phyloP scores from a whole-genome alignment of 2,329 filamentous ascomycete genomes.

The Torrubiella hemipterigena region DNA sequence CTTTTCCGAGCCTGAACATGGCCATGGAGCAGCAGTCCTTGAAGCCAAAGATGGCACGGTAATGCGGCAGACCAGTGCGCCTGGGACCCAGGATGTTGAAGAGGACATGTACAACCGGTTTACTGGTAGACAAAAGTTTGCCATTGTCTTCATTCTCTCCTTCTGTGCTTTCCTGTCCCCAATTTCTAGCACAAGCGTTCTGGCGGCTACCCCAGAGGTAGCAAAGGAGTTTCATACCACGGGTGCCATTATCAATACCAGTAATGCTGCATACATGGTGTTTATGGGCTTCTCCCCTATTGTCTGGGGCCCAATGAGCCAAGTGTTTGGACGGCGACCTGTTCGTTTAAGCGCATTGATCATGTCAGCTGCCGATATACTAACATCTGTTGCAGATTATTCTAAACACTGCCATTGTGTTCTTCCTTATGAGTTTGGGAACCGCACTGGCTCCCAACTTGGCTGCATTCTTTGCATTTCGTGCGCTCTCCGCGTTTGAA shows the following conservation, averaged over 20 bases:
- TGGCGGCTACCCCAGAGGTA: conserved; percentile 65
- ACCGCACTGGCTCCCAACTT: conserved; percentile 63
- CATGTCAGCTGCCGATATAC: neutral
- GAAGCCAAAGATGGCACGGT: too few species aligned
- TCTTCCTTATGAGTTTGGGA: conserved; percentile 58
- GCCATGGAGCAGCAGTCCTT: conserved; percentile 3
- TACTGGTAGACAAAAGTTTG: conserved; percentile 45
- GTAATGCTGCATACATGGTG: conserved; percentile 63
- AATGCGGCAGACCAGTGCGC: too few species aligned
- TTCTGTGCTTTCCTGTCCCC: conserved; percentile 69
- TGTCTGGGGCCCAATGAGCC: conserved; percentile 62
- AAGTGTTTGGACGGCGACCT: conserved; percentile 46
- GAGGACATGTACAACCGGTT: conserved; percentile 51
- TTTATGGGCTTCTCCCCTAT: conserved; percentile 61
- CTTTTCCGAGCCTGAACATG: conserved; percentile 11
- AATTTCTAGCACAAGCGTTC: conserved; percentile 59
- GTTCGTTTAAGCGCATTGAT: conserved; percentile 24
- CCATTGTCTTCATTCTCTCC: conserved; percentile 58
- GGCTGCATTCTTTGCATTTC: conserved; percentile 60
- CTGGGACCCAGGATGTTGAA: conserved; percentile 13
- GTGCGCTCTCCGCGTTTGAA: conserved; percentile 62
- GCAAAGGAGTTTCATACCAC: conserved; percentile 52
- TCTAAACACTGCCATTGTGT: conserved; percentile 47
- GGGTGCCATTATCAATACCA: conserved; percentile 58
- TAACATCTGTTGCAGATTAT: conserved; percentile 15